Base-by-base conservation (phyloP, 2,329 filamentous ascomycete genomes). In the Paraphaeosphaeria sporulosa region DNA sequence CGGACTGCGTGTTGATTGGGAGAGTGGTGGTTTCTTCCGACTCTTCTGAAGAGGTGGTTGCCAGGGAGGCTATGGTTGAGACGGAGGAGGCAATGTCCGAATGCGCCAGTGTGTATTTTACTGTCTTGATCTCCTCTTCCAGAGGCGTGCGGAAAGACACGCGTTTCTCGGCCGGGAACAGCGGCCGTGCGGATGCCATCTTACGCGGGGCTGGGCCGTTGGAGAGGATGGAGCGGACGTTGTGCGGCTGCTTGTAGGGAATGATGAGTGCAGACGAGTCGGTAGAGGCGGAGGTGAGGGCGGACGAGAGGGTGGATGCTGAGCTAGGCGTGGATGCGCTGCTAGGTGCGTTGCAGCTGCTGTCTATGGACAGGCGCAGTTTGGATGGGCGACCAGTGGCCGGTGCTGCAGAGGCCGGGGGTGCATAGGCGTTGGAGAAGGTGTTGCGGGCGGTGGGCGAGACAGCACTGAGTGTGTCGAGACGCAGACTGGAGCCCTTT, bases 391-490 rank as follows among this genome's bases (percentile, higher is more conserved):
- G 69, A 64, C 63, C 72, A 56, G 34, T 55, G 48, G 70, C 55
- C 43, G 71, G 59, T 36, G 66, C 58, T 44, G 73, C 60, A 15
- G 75, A 69, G 34, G 71, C 60, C 21, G 66, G 73, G 55, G 79
- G 75, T 57, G 86, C 82, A 66, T 86, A 87, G 53, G 85, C 83
- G 75, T 89, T 89, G 67, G 79, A 83, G 70, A 87, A 87, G 54
- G 87, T 89, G 73, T 89, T 89, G 67, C 84, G 81, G 44, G 83
- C 78, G 1, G 87, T 89, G 12, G 87, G 87, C 8, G 87, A 88
- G 32, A 83, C 81, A n/a, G 84, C 79, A 52, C 83, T 84, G 23
- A 86, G 76, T 2, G 83, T 83, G 47, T 84, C 81, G 50, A 86
- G 78, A 15, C 84, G 82, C 48, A 87, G 75, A 57, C 82, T 83